These are phyloP conservation scores for Thalassiosira livingstoniorum DNA, from an alignment of 352 stramenopile species.

Conservation along the genomic window DNA sequence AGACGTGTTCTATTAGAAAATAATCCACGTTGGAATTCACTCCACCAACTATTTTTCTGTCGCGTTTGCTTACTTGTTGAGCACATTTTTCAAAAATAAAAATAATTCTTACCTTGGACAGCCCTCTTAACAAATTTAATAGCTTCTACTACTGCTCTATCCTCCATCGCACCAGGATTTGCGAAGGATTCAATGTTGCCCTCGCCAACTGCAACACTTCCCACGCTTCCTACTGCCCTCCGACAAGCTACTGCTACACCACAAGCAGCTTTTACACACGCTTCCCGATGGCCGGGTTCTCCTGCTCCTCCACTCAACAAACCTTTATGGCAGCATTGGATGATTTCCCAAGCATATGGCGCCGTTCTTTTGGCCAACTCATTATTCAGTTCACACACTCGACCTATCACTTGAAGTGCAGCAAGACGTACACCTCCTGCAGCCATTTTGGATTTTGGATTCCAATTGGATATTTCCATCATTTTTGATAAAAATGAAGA, in stretches of 20 bases:
- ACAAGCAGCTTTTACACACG: slow-evolving; percentile 68
- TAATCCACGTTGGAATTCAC: too few relatives aligned
- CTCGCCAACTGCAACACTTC: slow-evolving; percentile 7
- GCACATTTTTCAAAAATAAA: not conserved
- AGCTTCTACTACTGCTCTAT: slow-evolving; percentile 71
- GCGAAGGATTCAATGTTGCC: slow-evolving; percentile 54
- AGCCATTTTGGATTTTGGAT: slow-evolving; percentile 76
- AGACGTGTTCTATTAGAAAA: too few relatives aligned
- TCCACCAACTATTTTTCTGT: too few relatives aligned
- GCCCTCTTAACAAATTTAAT: slow-evolving; percentile 80
- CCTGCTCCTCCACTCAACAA: slow-evolving; percentile 76
- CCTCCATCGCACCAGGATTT: slow-evolving; percentile 75
- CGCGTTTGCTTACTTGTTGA: too few relatives aligned
- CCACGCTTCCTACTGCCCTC: slow-evolving; percentile 32
- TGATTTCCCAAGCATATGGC: slow-evolving; percentile 76
- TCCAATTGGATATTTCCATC: slow-evolving; percentile 76
- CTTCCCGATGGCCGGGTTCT: slow-evolving; percentile 78
- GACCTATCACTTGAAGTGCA: slow-evolving; percentile 72
- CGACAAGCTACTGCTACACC: slow-evolving; percentile 72
- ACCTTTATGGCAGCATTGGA: slow-evolving; percentile 75
- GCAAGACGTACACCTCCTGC: slow-evolving; percentile 77
- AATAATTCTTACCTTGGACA: not conserved
- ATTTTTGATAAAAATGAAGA: slow-evolving; percentile 77
- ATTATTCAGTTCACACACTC: slow-evolving; percentile 62
- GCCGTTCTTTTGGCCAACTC: slow-evolving; percentile 65